Evolutionary conservation across 163 green algal genomes (phyloP).

Genomic region (Prototheca wickerhamii): DNA sequence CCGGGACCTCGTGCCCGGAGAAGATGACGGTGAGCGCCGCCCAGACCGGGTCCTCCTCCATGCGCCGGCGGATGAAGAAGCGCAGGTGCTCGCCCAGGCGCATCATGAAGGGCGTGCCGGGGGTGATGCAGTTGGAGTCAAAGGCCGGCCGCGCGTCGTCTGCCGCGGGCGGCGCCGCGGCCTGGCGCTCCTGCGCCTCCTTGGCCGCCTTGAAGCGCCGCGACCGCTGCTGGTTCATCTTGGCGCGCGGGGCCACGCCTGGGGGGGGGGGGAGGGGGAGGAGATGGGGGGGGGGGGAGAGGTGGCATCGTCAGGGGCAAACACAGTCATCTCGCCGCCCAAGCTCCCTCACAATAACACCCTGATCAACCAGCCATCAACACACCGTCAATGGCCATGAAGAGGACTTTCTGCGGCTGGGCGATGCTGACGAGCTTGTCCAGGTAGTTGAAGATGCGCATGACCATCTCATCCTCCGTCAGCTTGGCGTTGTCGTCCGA

Average conservation of each 20-base stretch:
- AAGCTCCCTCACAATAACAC: background rate
- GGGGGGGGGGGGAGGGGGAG: no score
- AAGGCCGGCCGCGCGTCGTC: constrained; percentile 21
- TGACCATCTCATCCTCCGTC: constrained; percentile 76
- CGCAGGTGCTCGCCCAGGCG: constrained; percentile 70
- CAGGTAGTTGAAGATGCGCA: constrained; percentile 80
- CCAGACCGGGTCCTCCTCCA: constrained; percentile 72
- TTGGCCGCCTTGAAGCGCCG: constrained; percentile 83
- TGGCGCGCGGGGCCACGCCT: constrained; percentile 91
- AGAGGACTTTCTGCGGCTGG: constrained; percentile 80
- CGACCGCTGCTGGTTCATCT: constrained; percentile 99
- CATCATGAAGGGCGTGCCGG: constrained; percentile 76
- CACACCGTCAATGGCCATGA: constrained; percentile 92
- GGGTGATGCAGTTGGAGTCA: constrained; percentile 75
- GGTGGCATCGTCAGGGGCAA: background rate
- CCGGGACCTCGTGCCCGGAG: constrained; percentile 68
- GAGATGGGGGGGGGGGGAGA: background rate
- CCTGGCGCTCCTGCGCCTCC: constrained; percentile 36
- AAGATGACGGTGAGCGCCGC: constrained; percentile 65
- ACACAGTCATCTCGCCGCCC: background rate
- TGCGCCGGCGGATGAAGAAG: constrained; percentile 72
- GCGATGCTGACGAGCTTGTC: constrained; percentile 85
- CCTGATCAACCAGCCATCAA: background rate
- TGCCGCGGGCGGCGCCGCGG: constrained; percentile 14
- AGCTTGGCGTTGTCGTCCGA: constrained; percentile 33